Percentiles rank a stretch among this genome's conserved stretches.
phyloP scores from a whole-genome alignment of 176 grass and related monocot genomes.

The Juncus inflexus region DNA sequence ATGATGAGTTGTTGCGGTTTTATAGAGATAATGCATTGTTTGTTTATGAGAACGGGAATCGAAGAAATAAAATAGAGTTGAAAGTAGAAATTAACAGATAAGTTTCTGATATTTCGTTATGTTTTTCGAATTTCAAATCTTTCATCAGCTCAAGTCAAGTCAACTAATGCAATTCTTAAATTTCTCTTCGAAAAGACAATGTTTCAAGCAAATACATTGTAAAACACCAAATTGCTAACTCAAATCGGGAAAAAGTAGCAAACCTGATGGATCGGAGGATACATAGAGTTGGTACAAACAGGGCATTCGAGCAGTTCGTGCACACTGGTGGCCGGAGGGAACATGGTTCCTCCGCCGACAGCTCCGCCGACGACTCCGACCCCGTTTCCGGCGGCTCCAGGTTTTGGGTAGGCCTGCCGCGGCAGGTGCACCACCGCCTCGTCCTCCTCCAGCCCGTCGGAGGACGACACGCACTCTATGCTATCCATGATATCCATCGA shows the following conservation, averaged over 20 bases:
- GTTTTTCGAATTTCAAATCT: background rate
- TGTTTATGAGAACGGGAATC: background rate
- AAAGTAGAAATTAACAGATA: background rate
- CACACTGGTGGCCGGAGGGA: slow-evolving; percentile 46
- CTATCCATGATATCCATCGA: slow-evolving; percentile 45
- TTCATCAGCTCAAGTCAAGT: background rate
- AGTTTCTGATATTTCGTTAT: background rate
- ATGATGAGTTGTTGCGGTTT: too few species aligned
- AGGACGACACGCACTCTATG: slow-evolving; percentile 67
- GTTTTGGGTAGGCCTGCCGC: slow-evolving; percentile 35
- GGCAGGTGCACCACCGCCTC: slow-evolving; percentile 21
- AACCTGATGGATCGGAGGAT: slow-evolving; percentile 95
- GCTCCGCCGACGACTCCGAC: background rate
- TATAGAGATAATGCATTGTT: background rate
- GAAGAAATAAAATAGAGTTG: background rate
- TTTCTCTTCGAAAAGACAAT: background rate
- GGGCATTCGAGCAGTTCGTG: slow-evolving; percentile 97
- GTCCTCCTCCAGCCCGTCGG: slow-evolving; percentile 39
- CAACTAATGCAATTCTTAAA: background rate
- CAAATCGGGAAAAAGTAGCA: background rate
- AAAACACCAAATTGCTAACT: background rate
- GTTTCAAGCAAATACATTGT: too few species aligned
- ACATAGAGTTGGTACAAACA: slow-evolving; percentile 98
- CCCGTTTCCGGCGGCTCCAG: background rate
- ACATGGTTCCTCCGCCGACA: background rate